Percentiles rank a stretch among this genome's conserved stretches.
Evolutionary conservation across 148 eudicot genomes (phyloP).

Genomic region (Rhododendron mucronatum): DNA sequence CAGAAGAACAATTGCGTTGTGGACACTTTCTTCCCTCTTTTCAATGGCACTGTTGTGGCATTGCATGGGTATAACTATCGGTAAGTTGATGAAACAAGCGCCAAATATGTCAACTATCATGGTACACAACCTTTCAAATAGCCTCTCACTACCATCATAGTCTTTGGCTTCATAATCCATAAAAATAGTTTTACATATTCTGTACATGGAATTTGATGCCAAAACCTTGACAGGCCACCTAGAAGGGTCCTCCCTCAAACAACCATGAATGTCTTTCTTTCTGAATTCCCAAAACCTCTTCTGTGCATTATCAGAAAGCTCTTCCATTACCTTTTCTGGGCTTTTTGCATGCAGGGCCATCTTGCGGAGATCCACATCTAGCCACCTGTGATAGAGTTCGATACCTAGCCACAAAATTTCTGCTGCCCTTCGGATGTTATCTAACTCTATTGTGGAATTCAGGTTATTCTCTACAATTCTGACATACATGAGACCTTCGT

Average conservation of each 20-base stretch:
- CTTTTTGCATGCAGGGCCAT: conserved; percentile 16
- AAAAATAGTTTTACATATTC: conserved; percentile 37
- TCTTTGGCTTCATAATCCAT: conserved; percentile 10
- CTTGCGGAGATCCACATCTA: conserved; percentile 42
- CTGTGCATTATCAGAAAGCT: conserved; percentile 31
- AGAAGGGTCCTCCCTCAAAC: conserved; percentile 27
- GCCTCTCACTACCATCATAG: conserved; percentile 15
- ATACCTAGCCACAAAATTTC: conserved; percentile 40
- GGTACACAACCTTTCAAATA: conserved; percentile 29
- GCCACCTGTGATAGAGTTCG: conserved; percentile 43
- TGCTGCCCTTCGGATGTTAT: conserved; percentile 36
- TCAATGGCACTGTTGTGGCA: conserved; percentile 43
- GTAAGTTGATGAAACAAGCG: conserved; percentile 40
- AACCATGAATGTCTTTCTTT: conserved; percentile 3
- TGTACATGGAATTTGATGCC: conserved; percentile 55
- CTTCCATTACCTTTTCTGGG: conserved; percentile 30
- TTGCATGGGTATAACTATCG: conserved; percentile 26
- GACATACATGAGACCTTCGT: conserved; percentile 32
- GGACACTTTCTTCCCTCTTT: conserved; percentile 39
- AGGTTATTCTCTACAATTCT: conserved; percentile 34
- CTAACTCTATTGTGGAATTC: conserved; percentile 14
- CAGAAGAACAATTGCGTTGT: conserved; percentile 33
- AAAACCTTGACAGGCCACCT: conserved; percentile 42
- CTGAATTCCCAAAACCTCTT: conserved; percentile 22
- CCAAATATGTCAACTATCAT: conserved; percentile 38